phyloP scores from a whole-genome alignment of 2,329 filamentous ascomycete species.

The Paraphaeosphaeria minitans region DNA sequence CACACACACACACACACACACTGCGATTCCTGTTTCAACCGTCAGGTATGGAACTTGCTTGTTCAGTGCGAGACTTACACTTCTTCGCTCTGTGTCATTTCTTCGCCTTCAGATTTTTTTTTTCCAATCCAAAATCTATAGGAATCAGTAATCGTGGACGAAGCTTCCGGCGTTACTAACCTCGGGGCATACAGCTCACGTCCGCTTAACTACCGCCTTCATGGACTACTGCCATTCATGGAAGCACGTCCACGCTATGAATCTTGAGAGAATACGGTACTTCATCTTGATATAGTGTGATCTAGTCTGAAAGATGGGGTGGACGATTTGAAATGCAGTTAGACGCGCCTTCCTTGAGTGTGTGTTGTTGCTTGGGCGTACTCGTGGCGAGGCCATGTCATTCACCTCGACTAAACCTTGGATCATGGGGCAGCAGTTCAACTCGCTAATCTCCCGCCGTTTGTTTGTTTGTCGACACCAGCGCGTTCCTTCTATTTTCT shows the following conservation, averaged over 20 bases:
- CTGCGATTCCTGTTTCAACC: not conserved
- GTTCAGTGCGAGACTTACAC: not conserved
- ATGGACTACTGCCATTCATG: not conserved
- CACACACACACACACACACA: no score
- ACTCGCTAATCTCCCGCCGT: not conserved
- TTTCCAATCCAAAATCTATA: not conserved
- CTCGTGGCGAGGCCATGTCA: not conserved
- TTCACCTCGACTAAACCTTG: not conserved
- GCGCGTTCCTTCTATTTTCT: not conserved
- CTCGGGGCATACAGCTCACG: not conserved
- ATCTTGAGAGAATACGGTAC: not conserved
- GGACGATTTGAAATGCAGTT: not conserved
- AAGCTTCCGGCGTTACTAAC: not conserved
- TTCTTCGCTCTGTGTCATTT: not conserved
- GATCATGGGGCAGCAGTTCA: not conserved
- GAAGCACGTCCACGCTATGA: not conserved
- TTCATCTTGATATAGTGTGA: not conserved
- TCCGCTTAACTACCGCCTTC: not conserved
- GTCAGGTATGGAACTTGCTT: not conserved
- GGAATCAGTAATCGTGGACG: not conserved
- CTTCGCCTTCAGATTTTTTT: not conserved
- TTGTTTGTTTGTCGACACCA: not conserved
- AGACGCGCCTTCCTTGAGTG: constrained; percentile 2
- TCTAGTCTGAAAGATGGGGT: not conserved
- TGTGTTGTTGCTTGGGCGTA: not conserved